Evolutionary conservation across 208 protist genomes (phyloP).

Genomic region (Tritrichomonas foetus): DNA sequence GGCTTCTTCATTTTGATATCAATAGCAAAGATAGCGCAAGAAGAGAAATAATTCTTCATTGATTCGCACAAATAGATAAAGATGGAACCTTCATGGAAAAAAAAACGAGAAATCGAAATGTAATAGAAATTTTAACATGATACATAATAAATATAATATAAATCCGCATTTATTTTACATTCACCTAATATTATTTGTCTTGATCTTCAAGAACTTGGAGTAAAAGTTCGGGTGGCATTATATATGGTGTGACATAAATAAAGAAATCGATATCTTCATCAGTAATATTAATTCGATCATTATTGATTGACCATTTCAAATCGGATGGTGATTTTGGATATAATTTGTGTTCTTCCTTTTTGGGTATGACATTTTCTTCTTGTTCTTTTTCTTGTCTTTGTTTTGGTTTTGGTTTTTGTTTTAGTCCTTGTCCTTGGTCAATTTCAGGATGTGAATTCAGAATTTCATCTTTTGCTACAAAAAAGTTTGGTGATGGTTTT

Average conservation of each 20-base stretch:
- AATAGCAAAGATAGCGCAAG: no score
- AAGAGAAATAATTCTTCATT: no score
- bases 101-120: no score
- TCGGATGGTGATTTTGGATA: neutral
- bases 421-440: neutral
- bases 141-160: no score
- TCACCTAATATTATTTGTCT: neutral
- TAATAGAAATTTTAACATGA: no score
- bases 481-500: neutral
- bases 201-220: neutral
- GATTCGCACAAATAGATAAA: no score
- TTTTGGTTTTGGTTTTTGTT: no score
- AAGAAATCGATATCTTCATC: constrained; percentile 16
- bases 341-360: neutral
- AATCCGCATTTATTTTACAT: no score
- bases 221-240: neutral
- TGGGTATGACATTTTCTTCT: neutral
- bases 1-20: no score
- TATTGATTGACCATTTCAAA: neutral
- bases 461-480: no score
- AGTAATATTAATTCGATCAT: neutral
- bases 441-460: neutral
- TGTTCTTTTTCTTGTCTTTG: neutral
- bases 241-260: neutral
- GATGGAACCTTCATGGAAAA: no score